phyloP scores from a whole-genome alignment of 1,284 basidiomycete species.

The Cryptococcus deneoformans region DNA sequence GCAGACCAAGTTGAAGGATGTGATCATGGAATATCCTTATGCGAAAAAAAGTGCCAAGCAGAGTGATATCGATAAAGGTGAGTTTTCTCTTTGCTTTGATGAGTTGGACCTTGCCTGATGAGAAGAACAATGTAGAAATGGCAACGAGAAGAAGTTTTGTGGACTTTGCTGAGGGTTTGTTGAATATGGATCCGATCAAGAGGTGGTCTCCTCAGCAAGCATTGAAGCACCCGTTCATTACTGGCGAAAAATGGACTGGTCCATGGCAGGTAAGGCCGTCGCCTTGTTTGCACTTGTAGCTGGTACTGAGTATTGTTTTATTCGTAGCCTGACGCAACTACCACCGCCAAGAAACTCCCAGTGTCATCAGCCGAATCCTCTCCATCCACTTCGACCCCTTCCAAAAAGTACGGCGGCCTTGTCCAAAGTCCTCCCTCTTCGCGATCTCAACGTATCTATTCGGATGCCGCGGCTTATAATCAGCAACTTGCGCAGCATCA shows the following conservation, averaged over 20 bases:
- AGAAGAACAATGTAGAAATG: slow-evolving; percentile 61
- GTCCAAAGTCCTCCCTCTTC: slow-evolving; percentile 65
- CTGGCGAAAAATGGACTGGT: slow-evolving; percentile 89
- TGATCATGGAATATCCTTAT: slow-evolving; percentile 93
- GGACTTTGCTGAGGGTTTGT: slow-evolving; percentile 93
- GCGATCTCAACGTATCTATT: slow-evolving; percentile 73
- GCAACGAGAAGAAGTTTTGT: slow-evolving; percentile 92
- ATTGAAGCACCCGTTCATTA: slow-evolving; percentile 94
- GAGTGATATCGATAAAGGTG: slow-evolving; percentile 90
- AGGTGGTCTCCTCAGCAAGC: slow-evolving; percentile 98
- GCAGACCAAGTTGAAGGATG: slow-evolving; percentile 87
- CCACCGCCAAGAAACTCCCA: slow-evolving; percentile 12
- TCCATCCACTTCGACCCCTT: slow-evolving; percentile 16
- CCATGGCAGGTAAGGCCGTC: slow-evolving; percentile 70
- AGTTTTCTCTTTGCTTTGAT: slow-evolving; percentile 15
- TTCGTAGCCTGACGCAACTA: slow-evolving; percentile 10
- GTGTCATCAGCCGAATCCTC: slow-evolving; percentile 13
- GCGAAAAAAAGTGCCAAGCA: slow-evolving; percentile 66
- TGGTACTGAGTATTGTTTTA: not conserved
- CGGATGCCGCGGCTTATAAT: slow-evolving; percentile 91
- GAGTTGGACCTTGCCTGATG: not conserved
- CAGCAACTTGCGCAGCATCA: slow-evolving; percentile 94
- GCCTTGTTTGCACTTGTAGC: not conserved
- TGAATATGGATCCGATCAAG: slow-evolving; percentile 91
- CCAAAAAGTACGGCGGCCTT: slow-evolving; percentile 91